These are phyloP conservation scores for Hypoxylon sp. DNA, from an alignment of 2,329 filamentous ascomycete species.

Conservation along the genomic window DNA sequence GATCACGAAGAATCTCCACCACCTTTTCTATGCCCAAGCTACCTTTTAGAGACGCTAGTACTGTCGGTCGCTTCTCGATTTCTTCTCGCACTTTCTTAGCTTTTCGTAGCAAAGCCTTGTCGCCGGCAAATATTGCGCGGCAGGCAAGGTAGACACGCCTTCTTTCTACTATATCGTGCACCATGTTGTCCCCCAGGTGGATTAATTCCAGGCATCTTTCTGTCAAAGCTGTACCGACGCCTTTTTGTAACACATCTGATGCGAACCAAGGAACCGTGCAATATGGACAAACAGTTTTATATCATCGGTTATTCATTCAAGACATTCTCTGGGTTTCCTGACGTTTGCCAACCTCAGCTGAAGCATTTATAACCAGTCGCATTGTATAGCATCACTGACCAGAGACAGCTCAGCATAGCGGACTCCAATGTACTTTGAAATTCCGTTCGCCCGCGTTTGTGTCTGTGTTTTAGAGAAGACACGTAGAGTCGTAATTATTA, in stretches of 20 bases:
- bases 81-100: conserved; percentile 45
- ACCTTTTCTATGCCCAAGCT: conserved; percentile 38
- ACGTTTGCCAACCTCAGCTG: not conserved
- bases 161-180: conserved; percentile 25
- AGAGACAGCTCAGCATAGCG: conserved; percentile 14
- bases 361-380: not conserved
- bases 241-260: not conserved
- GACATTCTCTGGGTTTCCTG: not conserved
- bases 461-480: not conserved
- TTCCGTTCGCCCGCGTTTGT: not conserved
- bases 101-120: conserved; percentile 42
- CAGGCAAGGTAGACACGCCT: conserved; percentile 47
- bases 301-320: not conserved
- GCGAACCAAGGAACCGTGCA: conserved; percentile 19
- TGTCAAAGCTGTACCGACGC: not conserved
- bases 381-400: not conserved
- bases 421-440: conserved; percentile 2
- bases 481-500: not conserved
- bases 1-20: conserved; percentile 38
- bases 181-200: conserved; percentile 29
- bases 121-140: conserved; percentile 46
- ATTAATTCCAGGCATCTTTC: not conserved
- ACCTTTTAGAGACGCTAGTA: conserved; percentile 32
- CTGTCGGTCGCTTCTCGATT: conserved; percentile 27
- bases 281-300: not conserved